Evolutionary conservation across 2,329 filamentous ascomycete genomes (phyloP).

Genomic region (Xylogone sp.): DNA sequence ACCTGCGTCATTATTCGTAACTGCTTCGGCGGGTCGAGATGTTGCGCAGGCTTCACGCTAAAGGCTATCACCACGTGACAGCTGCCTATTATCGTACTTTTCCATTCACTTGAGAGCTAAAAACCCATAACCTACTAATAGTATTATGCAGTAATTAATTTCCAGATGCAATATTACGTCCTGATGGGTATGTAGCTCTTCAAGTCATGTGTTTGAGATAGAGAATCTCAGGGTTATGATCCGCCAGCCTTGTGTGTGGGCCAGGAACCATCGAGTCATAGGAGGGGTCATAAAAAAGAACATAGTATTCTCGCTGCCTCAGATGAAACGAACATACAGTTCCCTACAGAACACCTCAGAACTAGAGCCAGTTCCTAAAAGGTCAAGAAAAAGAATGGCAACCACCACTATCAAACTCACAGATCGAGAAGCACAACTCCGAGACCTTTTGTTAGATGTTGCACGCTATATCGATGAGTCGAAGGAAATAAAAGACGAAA

Average conservation of each 20-base stretch:
- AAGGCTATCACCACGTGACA: background rate
- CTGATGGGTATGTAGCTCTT: background rate
- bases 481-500: slow-evolving; percentile 45
- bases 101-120: background rate
- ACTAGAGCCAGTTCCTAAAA: slow-evolving; percentile 6
- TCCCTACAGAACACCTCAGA: background rate
- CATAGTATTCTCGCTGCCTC: background rate
- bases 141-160: background rate
- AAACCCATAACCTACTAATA: background rate
- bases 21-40: background rate
- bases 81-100: too few relatives aligned
- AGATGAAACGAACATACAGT: background rate
- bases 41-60: background rate
- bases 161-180: background rate
- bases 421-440: slow-evolving; percentile 66
- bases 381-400: slow-evolving; percentile 15
- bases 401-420: slow-evolving; percentile 52
- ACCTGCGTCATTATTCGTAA: background rate
- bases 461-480: slow-evolving; percentile 61
- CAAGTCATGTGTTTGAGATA: background rate
- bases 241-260: background rate
- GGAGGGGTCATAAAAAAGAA: background rate
- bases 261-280: background rate
- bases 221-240: background rate
- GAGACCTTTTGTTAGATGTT: slow-evolving; percentile 77